These are phyloP conservation scores for Bruguiera hainesii DNA, from an alignment of 441 rosid species.

Conservation along the genomic window DNA sequence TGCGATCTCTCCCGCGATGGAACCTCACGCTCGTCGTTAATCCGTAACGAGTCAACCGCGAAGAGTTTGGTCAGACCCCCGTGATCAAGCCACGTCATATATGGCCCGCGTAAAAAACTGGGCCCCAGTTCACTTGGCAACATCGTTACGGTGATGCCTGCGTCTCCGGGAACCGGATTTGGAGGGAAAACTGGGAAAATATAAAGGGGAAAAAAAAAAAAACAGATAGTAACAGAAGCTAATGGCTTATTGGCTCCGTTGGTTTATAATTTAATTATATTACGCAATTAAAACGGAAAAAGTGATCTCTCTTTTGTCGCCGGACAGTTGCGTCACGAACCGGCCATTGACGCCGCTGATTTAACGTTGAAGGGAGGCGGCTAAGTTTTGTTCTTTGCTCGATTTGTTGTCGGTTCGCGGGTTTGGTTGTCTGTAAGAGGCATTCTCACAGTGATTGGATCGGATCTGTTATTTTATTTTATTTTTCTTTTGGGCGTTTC, in stretches of 20 bases:
- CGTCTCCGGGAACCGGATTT: slow-evolving; percentile 17
- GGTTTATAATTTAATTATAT: neutral
- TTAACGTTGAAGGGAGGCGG: slow-evolving; percentile 18
- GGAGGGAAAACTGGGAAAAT: slow-evolving; percentile 33
- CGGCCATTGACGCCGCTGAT: slow-evolving; percentile 18
- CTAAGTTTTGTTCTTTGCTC: slow-evolving; percentile 19
- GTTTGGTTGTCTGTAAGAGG: slow-evolving; percentile 17
- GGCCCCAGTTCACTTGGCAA: slow-evolving; percentile 17
- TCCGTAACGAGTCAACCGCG: too few relatives aligned
- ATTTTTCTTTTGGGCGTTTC: neutral
- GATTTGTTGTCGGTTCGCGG: slow-evolving; percentile 1
- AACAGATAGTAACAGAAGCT: slow-evolving; percentile 8
- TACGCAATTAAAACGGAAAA: neutral
- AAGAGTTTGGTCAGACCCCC: neutral
- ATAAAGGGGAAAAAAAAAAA: neutral
- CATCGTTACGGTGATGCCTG: slow-evolving; percentile 1
- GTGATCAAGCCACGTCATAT: slow-evolving; percentile 23
- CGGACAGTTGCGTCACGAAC: slow-evolving; percentile 41
- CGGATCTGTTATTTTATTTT: slow-evolving; percentile 47
- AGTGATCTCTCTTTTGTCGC: slow-evolving; percentile 31
- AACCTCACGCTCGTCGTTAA: slow-evolving; percentile 1
- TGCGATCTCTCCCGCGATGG: slow-evolving; percentile 14
- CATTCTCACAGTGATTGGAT: slow-evolving; percentile 7
- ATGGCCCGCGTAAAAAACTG: too few relatives aligned
- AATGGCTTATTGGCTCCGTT: slow-evolving; percentile 19